phyloP scores from a whole-genome alignment of 441 rosid species.

The Rhodomyrtus psidioides region DNA sequence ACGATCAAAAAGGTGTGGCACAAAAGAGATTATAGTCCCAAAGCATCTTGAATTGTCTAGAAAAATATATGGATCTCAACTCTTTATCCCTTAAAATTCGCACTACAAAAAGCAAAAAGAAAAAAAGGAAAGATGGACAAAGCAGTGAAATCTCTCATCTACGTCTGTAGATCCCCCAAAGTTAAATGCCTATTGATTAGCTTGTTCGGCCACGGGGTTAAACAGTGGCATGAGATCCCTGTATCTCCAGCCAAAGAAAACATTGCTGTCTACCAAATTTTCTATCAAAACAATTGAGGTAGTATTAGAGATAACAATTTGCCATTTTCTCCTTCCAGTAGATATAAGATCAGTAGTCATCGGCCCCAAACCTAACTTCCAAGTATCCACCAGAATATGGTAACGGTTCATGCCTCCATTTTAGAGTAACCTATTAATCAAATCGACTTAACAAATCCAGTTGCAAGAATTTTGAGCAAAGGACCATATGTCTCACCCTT shows the following conservation, averaged over 20 bases:
- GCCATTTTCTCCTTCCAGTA: not conserved
- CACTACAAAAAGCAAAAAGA: not conserved
- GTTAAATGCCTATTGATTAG: not conserved
- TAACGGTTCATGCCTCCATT: not conserved
- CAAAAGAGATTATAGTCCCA: not conserved
- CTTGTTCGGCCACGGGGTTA: not conserved
- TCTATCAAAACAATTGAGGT: not conserved
- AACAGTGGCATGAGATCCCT: not conserved
- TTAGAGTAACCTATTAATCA: not conserved
- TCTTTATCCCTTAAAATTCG: not conserved
- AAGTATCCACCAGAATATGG: not conserved
- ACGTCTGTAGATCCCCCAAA: not conserved
- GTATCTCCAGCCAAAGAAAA: not conserved
- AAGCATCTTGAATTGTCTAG: not conserved
- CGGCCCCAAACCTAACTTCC: not conserved
- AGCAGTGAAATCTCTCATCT: not conserved
- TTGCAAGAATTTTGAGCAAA: not conserved
- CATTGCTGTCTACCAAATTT: not conserved
- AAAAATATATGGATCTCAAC: not conserved
- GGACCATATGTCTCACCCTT: conserved; percentile 38
- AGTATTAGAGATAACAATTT: not conserved
- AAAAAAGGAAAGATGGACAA: not conserved
- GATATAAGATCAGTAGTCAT: not conserved
- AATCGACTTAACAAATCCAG: not conserved
- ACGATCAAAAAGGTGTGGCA: not conserved